These are phyloP conservation scores for Lentinus tigrinus DNA, from an alignment of 768 basidiomycete genomes.

Conservation along the genomic window DNA sequence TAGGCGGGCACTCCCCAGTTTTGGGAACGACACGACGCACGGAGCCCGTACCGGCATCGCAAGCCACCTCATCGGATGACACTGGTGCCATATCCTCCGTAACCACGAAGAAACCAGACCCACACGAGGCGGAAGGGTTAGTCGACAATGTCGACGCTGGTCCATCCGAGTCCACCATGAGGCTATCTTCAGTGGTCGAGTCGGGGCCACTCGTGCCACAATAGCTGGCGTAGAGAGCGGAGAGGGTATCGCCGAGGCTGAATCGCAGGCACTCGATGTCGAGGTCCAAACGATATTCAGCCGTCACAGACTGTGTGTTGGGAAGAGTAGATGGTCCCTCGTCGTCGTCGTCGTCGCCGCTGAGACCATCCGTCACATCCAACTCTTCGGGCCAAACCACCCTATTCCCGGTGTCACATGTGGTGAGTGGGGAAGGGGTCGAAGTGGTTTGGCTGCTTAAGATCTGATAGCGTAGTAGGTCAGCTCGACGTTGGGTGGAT, in stretches of 20 bases:
- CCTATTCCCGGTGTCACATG: no score
- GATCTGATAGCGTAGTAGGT: no score
- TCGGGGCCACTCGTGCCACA: background rate
- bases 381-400: background rate
- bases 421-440: no score
- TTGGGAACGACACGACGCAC: background rate
- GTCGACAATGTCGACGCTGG: background rate
- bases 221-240: slow-evolving; percentile 5
- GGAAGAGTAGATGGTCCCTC: slow-evolving; percentile 1
- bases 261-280: background rate
- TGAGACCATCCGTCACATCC: background rate
- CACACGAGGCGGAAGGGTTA: background rate
- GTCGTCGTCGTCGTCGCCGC: background rate
- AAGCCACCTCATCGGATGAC: background rate
- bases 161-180: background rate
- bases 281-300: background rate
- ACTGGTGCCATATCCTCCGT: background rate
- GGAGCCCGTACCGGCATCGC: background rate
- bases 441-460: no score
- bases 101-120: background rate
- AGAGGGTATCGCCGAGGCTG: slow-evolving; percentile 4
- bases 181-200: background rate
- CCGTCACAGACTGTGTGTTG: background rate
- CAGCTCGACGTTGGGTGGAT: no score
- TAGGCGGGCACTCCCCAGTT: slow-evolving; percentile 1